Base-by-base conservation (phyloP, 345 rosid species). In the Hibiscus trionum region DNA sequence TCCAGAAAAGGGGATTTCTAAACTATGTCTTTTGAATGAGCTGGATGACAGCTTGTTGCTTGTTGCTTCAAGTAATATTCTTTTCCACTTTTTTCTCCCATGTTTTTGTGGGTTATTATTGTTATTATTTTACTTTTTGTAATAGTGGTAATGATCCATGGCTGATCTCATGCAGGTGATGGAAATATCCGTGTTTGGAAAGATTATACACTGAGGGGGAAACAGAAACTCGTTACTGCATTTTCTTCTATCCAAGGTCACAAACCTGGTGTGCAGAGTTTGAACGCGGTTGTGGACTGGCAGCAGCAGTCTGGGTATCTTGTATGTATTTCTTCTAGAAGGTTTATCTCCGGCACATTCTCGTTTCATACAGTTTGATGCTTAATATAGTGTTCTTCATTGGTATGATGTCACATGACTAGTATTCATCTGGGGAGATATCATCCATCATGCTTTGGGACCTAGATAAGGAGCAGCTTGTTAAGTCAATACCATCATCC, bases 281-380 rank as follows among this genome's bases (percentile, higher is more conserved):
- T 87, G 83, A 95, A 91, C 75, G 94, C 96, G 67, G 98, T 93
- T 58, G 91, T 95, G 72, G 99, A 95, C 82, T 95, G 99, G 99
- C 99, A 95, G 83, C 99, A 95, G 77, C 97, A 86, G 78, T 95
- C 98, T 72, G 98, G 99, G 75, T 89, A 86, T 83, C 86, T 95
- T 93, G 99, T 95, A 79, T 55, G 77, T 82, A 64, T 71, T 77
- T 24, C 35, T 64, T 63, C 15, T 58, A 73, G 59, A 60, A 19
- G 35, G 55, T 1, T 76, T 21, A 61, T 73, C 16, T 73, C 15
- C 75, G 52, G 59, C 12, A 37, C 11, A 33, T 49, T n/a, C 76
- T 67, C 42, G 33, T 27, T 76, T 57, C 11, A 53, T 57, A 4
- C 53, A 3, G 26, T 44, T 67, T 75, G 47, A 42, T 73, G 49